phyloP scores from a whole-genome alignment of 805 yeast genomes.

The Cyberlindnera lachancei region DNA sequence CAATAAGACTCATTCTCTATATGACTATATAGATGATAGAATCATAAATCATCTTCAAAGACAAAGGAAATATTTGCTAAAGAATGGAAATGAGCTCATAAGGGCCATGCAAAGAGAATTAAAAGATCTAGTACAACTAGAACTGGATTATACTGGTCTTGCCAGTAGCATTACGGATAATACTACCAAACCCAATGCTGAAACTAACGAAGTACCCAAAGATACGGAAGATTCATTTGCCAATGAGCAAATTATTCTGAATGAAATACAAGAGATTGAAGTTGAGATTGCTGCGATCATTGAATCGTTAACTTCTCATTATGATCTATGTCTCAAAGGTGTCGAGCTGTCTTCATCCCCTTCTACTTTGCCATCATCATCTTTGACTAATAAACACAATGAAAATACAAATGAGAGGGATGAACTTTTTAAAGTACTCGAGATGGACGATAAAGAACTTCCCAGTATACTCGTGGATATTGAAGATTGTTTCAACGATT shows the following conservation, averaged over 20 bases:
- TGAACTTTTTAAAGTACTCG: conserved; percentile 39
- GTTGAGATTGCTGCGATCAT: conserved; percentile 63
- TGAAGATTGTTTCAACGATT: conserved; percentile 18
- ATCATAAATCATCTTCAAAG: conserved; percentile 17
- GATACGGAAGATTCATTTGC: not conserved
- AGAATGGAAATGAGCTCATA: not conserved
- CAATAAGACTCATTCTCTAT: too few species aligned
- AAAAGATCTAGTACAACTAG: not conserved
- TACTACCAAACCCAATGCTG: too few species aligned
- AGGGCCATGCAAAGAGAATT: conserved; percentile 1
- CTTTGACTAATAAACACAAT: conserved; percentile 27
- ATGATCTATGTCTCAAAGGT: conserved; percentile 65
- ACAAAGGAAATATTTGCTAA: not conserved
- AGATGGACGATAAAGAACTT: conserved; percentile 47
- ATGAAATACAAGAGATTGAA: conserved; percentile 45
- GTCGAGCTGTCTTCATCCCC: conserved; percentile 26
- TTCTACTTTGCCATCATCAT: too few species aligned
- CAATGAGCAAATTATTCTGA: conserved; percentile 16
- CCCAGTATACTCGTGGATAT: conserved; percentile 47
- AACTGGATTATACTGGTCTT: not conserved
- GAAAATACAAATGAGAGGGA: conserved; percentile 23
- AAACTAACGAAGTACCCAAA: too few species aligned
- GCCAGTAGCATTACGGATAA: too few species aligned
- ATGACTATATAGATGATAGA: conserved; percentile 39
- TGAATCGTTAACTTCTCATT: conserved; percentile 70